phyloP scores from a whole-genome alignment of 106 monocot genomes.

The Acanthochlamys bracteata region DNA sequence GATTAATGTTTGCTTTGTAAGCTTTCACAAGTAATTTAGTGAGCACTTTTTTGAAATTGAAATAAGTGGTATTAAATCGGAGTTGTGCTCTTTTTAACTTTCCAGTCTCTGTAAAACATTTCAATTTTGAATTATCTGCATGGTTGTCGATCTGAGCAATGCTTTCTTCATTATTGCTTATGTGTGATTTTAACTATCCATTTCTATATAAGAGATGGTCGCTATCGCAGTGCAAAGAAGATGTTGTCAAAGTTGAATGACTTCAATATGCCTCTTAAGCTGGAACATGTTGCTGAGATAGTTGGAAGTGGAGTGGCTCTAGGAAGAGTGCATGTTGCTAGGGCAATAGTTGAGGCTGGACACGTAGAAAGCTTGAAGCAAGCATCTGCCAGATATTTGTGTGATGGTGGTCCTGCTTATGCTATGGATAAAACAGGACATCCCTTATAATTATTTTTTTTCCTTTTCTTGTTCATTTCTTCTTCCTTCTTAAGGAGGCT shows the following conservation, averaged over 20 bases:
- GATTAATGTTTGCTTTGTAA: no score
- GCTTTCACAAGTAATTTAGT: no score
- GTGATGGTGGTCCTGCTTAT: constrained; percentile 44
- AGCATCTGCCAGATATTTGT: constrained; percentile 34
- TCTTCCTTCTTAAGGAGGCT: not conserved
- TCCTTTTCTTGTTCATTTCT: not conserved
- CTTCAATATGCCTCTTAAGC: constrained; percentile 36
- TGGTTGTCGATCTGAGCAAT: not conserved
- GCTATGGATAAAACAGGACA: constrained; percentile 15
- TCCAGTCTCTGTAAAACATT: not conserved
- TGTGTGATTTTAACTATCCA: not conserved
- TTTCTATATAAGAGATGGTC: constrained; percentile 26
- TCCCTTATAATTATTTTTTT: not conserved
- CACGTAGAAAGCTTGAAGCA: constrained; percentile 28
- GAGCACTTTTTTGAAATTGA: no score
- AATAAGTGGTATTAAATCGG: not conserved
- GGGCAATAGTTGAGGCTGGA: constrained; percentile 41
- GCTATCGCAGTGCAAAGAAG: constrained; percentile 26
- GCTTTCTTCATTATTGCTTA: not conserved
- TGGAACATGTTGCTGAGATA: constrained; percentile 34
- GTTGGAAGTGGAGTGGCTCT: constrained; percentile 37
- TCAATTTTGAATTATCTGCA: not conserved
- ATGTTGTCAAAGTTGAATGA: constrained; percentile 28
- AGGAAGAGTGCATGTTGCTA: constrained; percentile 40
- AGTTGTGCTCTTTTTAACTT: not conserved